Evolutionary conservation across 768 basidiomycete genomes (phyloP).

Genomic region (Suillus americanus): DNA sequence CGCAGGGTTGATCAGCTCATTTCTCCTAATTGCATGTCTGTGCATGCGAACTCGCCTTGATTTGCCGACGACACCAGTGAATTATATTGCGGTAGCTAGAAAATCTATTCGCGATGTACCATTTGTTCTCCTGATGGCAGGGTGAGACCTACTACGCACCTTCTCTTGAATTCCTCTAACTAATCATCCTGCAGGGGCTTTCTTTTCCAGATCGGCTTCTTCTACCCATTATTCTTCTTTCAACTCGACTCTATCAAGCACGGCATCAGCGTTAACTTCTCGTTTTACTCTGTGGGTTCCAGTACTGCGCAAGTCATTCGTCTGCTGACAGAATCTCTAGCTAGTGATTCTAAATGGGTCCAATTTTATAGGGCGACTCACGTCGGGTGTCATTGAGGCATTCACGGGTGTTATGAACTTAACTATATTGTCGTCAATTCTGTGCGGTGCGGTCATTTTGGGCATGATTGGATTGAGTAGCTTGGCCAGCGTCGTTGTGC

Average conservation of each 20-base stretch:
- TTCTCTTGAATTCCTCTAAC: neutral
- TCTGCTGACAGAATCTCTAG: constrained; percentile 22
- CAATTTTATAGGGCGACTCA: constrained; percentile 46
- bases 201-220: constrained; percentile 18
- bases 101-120: constrained; percentile 25
- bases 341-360: constrained; percentile 55
- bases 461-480: constrained; percentile 42
- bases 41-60: neutral
- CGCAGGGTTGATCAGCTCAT: neutral
- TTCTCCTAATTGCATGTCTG: neutral
- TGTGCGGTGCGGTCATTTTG: constrained; percentile 41
- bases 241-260: constrained; percentile 54
- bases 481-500: constrained; percentile 38
- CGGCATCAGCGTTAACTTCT: constrained; percentile 41
- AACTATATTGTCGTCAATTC: constrained; percentile 33
- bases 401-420: constrained; percentile 45
- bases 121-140: constrained; percentile 20
- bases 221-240: constrained; percentile 57
- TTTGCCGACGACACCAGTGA: neutral
- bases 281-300: constrained; percentile 50
- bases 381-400: constrained; percentile 39
- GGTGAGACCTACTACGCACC: constrained; percentile 11
- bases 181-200: constrained; percentile 15
- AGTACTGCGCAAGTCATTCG: neutral
- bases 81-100: constrained; percentile 16